Percentiles rank a stretch among this genome's conserved stretches.
Conservation (phyloP, 2,329 filamentous ascomycete genomes). For the Byssothecium circinans region DNA sequence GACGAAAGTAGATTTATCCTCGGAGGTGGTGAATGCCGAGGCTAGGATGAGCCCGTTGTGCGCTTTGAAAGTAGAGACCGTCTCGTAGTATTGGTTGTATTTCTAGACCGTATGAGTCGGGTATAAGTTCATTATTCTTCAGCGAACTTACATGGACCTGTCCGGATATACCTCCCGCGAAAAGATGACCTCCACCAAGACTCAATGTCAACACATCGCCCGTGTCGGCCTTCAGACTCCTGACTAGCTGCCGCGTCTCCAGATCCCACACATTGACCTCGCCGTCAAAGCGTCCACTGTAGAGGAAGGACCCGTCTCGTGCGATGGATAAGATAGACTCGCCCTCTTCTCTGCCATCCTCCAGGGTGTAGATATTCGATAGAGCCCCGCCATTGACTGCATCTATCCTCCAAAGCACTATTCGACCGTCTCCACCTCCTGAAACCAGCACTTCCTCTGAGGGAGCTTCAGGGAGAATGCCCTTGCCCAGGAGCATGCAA, state of each 20-base stretch:
- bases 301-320: slow-evolving; percentile 88
- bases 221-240: slow-evolving; percentile 79
- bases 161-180: slow-evolving; percentile 89
- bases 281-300: slow-evolving; percentile 84
- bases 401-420: slow-evolving; percentile 88
- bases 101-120: slow-evolving; percentile 50
- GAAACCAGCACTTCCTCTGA: slow-evolving; percentile 82
- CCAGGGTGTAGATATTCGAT: slow-evolving; percentile 67
- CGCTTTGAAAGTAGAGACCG: slow-evolving; percentile 75
- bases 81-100: slow-evolving; percentile 82
- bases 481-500: slow-evolving; percentile 85
- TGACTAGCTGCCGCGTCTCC: slow-evolving; percentile 85
- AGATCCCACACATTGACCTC: slow-evolving; percentile 96
- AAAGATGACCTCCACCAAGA: slow-evolving; percentile 81
- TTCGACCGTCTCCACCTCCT: slow-evolving; percentile 88
- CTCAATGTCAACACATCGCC: slow-evolving; percentile 85
- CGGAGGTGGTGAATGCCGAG: slow-evolving; percentile 72
- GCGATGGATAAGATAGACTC: slow-evolving; percentile 74
- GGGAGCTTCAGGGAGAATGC: slow-evolving; percentile 68
- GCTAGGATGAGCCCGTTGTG: slow-evolving; percentile 86
- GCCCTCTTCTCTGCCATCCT: slow-evolving; percentile 61
- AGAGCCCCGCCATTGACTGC: slow-evolving; percentile 63
- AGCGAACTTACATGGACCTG: slow-evolving; percentile 68
- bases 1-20: slow-evolving; percentile 79
- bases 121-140: not conserved